Evolutionary conservation across 139 green algal species (phyloP), one percentile per base, ranked within the genome.

Genomic region (Astrephomene gubernaculifera): DNA sequence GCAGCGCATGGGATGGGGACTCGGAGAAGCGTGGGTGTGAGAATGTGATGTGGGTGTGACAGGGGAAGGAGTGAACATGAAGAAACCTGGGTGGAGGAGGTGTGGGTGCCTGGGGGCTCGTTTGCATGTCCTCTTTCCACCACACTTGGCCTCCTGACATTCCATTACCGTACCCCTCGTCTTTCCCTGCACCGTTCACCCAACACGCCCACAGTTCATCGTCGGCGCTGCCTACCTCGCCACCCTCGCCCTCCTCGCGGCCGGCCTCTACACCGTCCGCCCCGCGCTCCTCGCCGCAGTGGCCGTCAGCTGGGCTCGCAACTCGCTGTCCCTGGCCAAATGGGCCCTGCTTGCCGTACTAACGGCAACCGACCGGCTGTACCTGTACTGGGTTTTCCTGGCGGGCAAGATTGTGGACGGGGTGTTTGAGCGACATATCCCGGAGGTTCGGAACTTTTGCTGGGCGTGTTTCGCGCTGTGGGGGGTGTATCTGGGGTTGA

Each of bases 341-440:
- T 81, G 69, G 81, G 85, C 7, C 2, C 22, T 87, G 38, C 82
- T 92, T 67, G 27, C 87, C 2, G 49, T 39, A 7, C 82, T 92
- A n/a, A 70, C 86, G 3, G 70, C 71, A 3, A 45, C 38, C 4
- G 86, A 79, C 38, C 72, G 83, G 31, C 6, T 90, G 35, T 92
- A 80, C 75, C 27, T 92, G 33, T 92, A 92, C 82, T 89, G 70
- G 61, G 64, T 69, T 4, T 87, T 86, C 54, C 27, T 89, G n/a
- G 86, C 65, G 14, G 85, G 54, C 22, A 63, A 71, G 68, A 25
- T 86, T 43, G 25, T 90, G 19, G 89, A 92, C 82, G 25, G 52
- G 21, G 60, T 69, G 17, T 63, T 92, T 19, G 82, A 45, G 4
- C 29, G 33, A 21, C 57, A 89, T 43, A 65, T 76, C 25, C 85